Conservation (phyloP, 352 stramenopile species). For the Phytophthora tentaculata region DNA sequence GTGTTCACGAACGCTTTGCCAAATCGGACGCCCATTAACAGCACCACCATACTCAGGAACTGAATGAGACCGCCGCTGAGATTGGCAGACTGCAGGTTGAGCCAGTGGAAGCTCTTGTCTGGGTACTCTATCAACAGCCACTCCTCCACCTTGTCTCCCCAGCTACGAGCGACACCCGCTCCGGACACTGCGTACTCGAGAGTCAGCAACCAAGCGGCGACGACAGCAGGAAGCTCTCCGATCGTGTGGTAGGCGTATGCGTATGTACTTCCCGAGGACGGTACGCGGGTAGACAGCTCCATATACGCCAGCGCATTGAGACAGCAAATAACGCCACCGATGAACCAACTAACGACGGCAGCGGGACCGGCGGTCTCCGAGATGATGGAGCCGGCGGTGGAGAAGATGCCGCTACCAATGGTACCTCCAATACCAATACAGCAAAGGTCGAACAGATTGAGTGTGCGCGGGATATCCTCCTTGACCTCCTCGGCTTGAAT, state of each 20-base stretch:
- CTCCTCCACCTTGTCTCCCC: conserved; percentile 90
- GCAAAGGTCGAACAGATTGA: conserved; percentile 86
- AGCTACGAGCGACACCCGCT: conserved; percentile 91
- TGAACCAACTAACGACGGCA: conserved; percentile 72
- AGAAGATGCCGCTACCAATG: conserved; percentile 91
- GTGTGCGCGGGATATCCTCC: conserved; percentile 51
- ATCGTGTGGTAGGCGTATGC: conserved; percentile 91
- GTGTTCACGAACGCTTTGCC: conserved; percentile 89
- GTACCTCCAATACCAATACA: conserved; percentile 90
- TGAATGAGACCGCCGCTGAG: conserved; percentile 65
- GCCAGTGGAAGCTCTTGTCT: conserved; percentile 49
- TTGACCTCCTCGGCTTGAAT: conserved; percentile 62
- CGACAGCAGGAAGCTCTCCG: conserved; percentile 89
- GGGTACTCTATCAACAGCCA: conserved; percentile 57
- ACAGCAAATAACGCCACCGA: conserved; percentile 77
- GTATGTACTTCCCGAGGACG: conserved; percentile 90
- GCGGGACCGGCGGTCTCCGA: conserved; percentile 72
- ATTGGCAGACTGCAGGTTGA: conserved; percentile 61
- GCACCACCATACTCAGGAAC: conserved; percentile 62
- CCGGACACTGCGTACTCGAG: conserved; percentile 92
- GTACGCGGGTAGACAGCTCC: conserved; percentile 82
- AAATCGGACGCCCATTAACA: conserved; percentile 82
- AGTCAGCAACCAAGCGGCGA: conserved; percentile 84
- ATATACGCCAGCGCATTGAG: conserved; percentile 87
- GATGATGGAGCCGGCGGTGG: conserved; percentile 69